These are phyloP conservation scores for Podaxis sp. DNA, from an alignment of 768 basidiomycete species.

Conservation along the genomic window DNA sequence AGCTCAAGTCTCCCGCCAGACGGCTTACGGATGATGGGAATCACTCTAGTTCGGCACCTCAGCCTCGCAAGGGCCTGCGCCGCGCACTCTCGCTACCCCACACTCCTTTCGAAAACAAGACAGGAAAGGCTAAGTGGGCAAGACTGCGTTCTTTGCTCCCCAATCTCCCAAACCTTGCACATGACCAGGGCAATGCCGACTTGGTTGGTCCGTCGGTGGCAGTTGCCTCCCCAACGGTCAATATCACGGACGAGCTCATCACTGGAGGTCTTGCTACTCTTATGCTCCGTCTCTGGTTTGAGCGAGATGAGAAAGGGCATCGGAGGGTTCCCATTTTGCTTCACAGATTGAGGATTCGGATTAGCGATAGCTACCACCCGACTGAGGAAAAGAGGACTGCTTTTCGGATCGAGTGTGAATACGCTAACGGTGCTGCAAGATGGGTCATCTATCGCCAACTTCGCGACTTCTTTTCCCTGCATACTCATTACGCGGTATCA, in stretches of 20 bases:
- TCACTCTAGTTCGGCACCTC: constrained; percentile 12
- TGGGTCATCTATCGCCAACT: constrained; percentile 97
- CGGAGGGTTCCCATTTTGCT: constrained; percentile 79
- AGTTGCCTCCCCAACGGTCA: constrained; percentile 55
- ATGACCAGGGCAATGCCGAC: constrained; percentile 28
- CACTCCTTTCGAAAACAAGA: constrained; percentile 19
- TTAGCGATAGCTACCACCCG: constrained; percentile 86
- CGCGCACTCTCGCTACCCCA: constrained; percentile 36
- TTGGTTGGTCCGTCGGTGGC: constrained; percentile 40
- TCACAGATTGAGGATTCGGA: constrained; percentile 78
- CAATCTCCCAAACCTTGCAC: constrained; percentile 38
- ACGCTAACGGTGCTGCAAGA: constrained; percentile 86
- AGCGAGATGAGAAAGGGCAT: constrained; percentile 82
- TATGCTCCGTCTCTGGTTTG: constrained; percentile 82
- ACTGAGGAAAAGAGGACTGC: constrained; percentile 74
- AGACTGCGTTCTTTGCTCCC: constrained; percentile 68
- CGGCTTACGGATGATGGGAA: neutral
- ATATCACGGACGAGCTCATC: constrained; percentile 82
- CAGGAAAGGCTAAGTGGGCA: constrained; percentile 52
- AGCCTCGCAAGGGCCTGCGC: constrained; percentile 22
- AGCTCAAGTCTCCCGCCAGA: neutral
- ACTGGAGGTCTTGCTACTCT: constrained; percentile 76
- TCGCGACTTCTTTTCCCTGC: constrained; percentile 87
- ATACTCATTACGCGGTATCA: constrained; percentile 85
- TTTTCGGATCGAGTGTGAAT: constrained; percentile 94